A percentile compares a stretch with the other conserved stretches of the same genome.
Conservation (phyloP, 495 filamentous ascomycete genomes). For the Penicillium desertorum region DNA sequence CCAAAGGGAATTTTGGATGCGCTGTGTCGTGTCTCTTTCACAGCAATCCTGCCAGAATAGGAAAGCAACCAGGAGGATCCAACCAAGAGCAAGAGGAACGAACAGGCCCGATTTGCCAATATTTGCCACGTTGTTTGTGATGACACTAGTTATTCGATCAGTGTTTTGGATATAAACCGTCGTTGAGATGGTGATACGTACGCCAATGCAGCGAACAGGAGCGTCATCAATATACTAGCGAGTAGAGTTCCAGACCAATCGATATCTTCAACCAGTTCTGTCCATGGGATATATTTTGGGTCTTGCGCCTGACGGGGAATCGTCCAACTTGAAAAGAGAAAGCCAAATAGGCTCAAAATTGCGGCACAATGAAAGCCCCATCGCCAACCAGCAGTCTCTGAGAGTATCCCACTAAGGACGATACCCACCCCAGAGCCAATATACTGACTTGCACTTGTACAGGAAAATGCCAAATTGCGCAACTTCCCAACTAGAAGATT, state of each 20-base stretch:
- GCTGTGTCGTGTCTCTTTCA: conserved; percentile 42
- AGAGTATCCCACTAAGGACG: conserved; percentile 46
- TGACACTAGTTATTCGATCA: conserved; percentile 20
- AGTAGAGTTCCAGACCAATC: conserved; percentile 50
- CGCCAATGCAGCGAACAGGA: conserved; percentile 48
- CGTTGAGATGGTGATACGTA: conserved; percentile 20
- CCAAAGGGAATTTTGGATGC: conserved; percentile 53
- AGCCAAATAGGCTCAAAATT: conserved; percentile 35
- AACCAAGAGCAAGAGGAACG: conserved; percentile 36
- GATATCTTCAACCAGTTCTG: conserved; percentile 36
- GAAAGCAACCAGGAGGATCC: conserved; percentile 47
- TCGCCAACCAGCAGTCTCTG: conserved; percentile 49
- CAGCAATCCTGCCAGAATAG: conserved; percentile 47
- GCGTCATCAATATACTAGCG: conserved; percentile 34
- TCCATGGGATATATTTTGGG: conserved; percentile 16
- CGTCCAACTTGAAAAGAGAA: conserved; percentile 36
- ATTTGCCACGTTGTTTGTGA: conserved; percentile 33
- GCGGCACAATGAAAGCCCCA: conserved; percentile 46
- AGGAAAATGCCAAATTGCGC: conserved; percentile 49
- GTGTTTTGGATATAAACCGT: neutral
- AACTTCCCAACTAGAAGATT: conserved; percentile 38
- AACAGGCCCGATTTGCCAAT: conserved; percentile 36
- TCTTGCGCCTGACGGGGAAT: conserved; percentile 27
- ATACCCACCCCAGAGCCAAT: conserved; percentile 48
- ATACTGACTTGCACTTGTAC: conserved; percentile 46